Base-by-base conservation (phyloP, 805 yeast genomes). In the Saccharomyces jurei region DNA sequence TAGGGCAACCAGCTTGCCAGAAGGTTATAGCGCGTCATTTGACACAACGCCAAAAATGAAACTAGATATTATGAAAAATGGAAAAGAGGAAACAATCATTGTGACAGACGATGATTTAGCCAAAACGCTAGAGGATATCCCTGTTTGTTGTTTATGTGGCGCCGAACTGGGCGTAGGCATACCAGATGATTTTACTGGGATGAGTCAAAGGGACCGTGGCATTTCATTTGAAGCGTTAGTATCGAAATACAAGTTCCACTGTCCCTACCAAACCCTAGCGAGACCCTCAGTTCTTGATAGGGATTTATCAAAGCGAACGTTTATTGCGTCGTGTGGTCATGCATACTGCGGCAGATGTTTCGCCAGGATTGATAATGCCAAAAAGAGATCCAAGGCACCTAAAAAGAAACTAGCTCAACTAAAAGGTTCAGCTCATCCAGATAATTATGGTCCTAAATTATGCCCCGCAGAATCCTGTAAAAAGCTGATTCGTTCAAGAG, bases 311-410 rank as follows among this genome's bases (percentile, higher is more conserved):
- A 81, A 76, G 61, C 77, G 89, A 56, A 78, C 86, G 1, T 89
- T 84, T 63, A 76, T 78, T 21, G 78, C 87, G 0, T 69, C 72
- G 44, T 89, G 97, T 73, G 96, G 96, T 0, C 97, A 89, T 71
- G 79, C 83, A 0, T 89, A 81, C 66, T 89, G 97, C 69, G 97
- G 96, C 0, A 70, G 92, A 46, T 89, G 97, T 70, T 86, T 86
- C 25, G 81, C 81, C 59, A 79, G 82, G 60, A 81, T 86, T n/a
- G 78, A 78, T 17, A 76, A 78, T 60, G 62, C 74, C 3, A 64
- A 67, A 54, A 60, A 59, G 0, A 58, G 57, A 8, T 56, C 57
- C 36, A 61, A 59, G 49, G 50, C 52, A 21, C 56, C 65, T 2
- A 71, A 64, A 58, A 65, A 58, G 53, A 60, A 58, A 44, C 58